Evolutionary conservation across 805 yeast species (phyloP), one percentile per base, ranked within the genome.

Genomic region (Yamadazyma philogaea): DNA sequence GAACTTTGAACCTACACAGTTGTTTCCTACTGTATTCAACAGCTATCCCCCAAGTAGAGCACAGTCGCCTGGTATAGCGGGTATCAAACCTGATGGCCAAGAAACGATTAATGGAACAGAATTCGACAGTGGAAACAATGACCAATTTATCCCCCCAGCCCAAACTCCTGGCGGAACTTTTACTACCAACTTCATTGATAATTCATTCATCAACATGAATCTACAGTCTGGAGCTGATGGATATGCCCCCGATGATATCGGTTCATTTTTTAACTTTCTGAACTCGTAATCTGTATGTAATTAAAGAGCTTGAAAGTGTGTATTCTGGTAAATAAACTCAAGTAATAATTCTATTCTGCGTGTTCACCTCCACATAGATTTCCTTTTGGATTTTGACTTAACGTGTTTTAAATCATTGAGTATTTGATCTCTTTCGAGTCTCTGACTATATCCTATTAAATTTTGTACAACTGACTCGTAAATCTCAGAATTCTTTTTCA

Each of bases 381-480:
- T 39, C 33, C 42, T 44, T 49, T 45, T 43, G 49, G 31, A 14
- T 18, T 34, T 34, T 8, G 43, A 40, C 42, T 61, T 64, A 5
- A 63, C 46, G 41, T 57, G 53, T 32, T 59, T 58, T 49, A 68
- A 56, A 42, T 59, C 58, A 41, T 55, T 69, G 36, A 65, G 46
- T 19, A 70, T 54, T 46, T 68, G 73, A 32, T 69, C 67, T 39
- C 91, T 70, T 52, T 85, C 76, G 39, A 84, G 53, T 53, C 87
- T 78, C 60, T 93, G 96, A 6, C 96, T 85, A 58, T 90, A 89
- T 6, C 96, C 97, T 12, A 90, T 86, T 52, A 90, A 66, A 53
- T 87, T 89, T 56, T 88, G 96, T 32, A 93, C 89, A 51, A 93
- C 95, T 2, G 83, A 75, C 52, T 91, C 96, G 57, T 83, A 89